Base-by-base conservation (phyloP, 2,329 filamentous ascomycete species). In the Aspergillus awamori region DNA sequence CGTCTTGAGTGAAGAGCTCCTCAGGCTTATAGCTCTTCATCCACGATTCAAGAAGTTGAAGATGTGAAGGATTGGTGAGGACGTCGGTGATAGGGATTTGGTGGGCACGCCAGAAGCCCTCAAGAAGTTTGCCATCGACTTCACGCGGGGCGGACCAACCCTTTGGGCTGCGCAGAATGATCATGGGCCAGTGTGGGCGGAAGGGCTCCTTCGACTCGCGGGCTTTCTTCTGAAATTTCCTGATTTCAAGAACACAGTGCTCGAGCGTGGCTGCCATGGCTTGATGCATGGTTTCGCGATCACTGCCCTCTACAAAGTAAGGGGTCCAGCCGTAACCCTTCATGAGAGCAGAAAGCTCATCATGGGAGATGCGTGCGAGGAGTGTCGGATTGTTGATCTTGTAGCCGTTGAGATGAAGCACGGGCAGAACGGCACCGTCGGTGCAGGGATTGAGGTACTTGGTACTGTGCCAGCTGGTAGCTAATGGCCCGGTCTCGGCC, bases 351-450 rank as follows among this genome's bases (percentile, higher is more conserved):
- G 87, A 83, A 5, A 93, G 81, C 76, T 93, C 90, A 63, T 89
- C 85, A 73, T 92, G 89, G 47, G 86, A 85, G 70, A 93, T 89
- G 66, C 90, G 86, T 13, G 90, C 87, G 15, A 93, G 83, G 0
- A 93, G 72, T 5, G 87, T 93, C 8, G 89, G 89, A 75, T 92
- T 91, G 80, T 91, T 91, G 80, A 93, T 93, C 81, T 93, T 93
- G 83, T 93, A 93, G 51, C 90, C 90, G 69, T 93, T 93, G 36
- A 93, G 81, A 74, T 93, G 89, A 10, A 93, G 82, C 5, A 93
- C 87, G 0, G 90, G 90, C 1, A 93, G 82, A 7, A 93, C 90
- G 39, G 89, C 90, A 30, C 90, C 90, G 69, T 93, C 90, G 0
- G 85, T 88, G 67, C 91, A 89, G 4, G 90, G 90, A 72, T 93